Percentiles rank a stretch among this genome's conserved stretches.
Evolutionary conservation across 495 filamentous ascomycete genomes (phyloP).

Genomic region (Neurospora tetrasperma): DNA sequence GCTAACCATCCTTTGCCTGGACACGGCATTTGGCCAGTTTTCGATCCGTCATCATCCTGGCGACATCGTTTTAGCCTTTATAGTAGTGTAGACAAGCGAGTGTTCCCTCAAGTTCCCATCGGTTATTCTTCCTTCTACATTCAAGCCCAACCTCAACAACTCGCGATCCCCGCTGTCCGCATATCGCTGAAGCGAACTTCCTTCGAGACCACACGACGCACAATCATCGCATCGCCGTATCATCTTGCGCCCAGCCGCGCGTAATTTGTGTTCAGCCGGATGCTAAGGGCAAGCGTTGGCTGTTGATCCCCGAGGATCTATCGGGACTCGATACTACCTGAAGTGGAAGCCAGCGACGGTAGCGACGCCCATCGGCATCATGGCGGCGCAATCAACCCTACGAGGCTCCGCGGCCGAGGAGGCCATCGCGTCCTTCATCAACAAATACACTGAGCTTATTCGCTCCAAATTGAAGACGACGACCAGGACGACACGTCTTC

Average conservation of each 20-base stretch:
- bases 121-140: neutral
- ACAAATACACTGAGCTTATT: constrained; percentile 54
- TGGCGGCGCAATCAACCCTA: constrained; percentile 84
- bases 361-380: constrained; percentile 23
- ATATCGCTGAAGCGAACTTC: neutral
- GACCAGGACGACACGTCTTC: constrained; percentile 56
- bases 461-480: constrained; percentile 50
- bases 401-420: constrained; percentile 53
- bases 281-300: neutral
- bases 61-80: neutral
- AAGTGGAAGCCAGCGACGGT: neutral
- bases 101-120: neutral
- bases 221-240: neutral
- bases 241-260: neutral
- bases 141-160: neutral
- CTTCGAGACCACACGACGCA: neutral
- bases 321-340: neutral
- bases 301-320: neutral
- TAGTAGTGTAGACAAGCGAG: neutral
- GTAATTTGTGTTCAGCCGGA: neutral
- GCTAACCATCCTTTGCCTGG: neutral
- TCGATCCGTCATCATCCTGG: neutral
- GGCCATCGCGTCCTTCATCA: constrained; percentile 56
- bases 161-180: neutral
- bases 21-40: neutral